Base-by-base conservation (phyloP, 768 basidiomycete genomes). In the Mycena latifolia region DNA sequence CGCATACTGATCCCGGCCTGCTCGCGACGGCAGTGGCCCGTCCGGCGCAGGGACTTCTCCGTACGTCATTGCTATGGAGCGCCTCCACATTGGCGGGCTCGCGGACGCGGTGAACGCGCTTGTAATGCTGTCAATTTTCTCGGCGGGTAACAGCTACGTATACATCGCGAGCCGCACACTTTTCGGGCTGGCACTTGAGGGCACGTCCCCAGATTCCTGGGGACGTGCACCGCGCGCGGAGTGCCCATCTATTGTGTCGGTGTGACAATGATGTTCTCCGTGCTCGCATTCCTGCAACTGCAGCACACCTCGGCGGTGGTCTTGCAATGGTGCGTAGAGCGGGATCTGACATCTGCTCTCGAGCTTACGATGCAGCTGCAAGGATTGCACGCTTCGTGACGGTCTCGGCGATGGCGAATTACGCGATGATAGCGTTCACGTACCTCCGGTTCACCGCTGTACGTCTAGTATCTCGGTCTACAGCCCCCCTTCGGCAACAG, bases 41-140 rank as follows among this genome's bases (percentile, higher is more conserved):
- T 46, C 82, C 85, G 84, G 84, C n/a, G 82, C 83, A 25, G 88
- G 88, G 1, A 79, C 90, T 29, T 93, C 91, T 7, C 94, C 94
- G 0, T 96, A 94, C 77, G 93, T 95, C 48, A 90, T 95, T 64
- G 93, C 93, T n/a, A 92, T 96, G 83, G 78, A 79, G 55, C 83
- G 84, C 45, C 82, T 93, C 27, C 83, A 87, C 11, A 90, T 95
- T 69, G 86, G 84, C 59, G 83, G 84, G 5, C 78, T 92, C 12
- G 87, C 88, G 5, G 86, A 87, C 48, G 86, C 94, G 73, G 84
- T 94, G 63, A 94, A 94, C 75, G 92, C 86, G 3, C 77, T 86
- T 41, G 78, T 94, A 63, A 82, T 94, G 71, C 85, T 91, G 3
- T 81, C 86, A 25, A 85, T 91, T 1, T 92, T 91, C 77, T 92